phyloP scores from a whole-genome alignment of 345 rosid species.

The Sisymbrium altissimum region DNA sequence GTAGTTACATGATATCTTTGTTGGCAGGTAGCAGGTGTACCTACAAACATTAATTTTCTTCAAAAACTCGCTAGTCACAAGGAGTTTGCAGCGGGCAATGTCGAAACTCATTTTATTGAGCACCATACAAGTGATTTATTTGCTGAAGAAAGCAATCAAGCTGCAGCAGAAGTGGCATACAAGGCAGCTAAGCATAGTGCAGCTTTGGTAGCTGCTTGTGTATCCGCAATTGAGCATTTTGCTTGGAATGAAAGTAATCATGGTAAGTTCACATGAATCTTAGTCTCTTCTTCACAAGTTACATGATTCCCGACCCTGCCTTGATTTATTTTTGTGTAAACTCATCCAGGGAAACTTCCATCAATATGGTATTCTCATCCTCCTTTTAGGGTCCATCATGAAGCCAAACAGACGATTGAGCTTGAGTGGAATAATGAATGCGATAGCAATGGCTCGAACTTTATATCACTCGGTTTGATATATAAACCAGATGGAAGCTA shows the following conservation, averaged over 20 bases:
- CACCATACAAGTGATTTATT: constrained; percentile 71
- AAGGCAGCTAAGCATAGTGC: constrained; percentile 55
- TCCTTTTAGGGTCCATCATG: constrained; percentile 83
- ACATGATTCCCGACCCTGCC: constrained; percentile 1
- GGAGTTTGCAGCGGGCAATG: constrained; percentile 71
- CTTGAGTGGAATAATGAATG: constrained; percentile 72
- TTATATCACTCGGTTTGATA: constrained; percentile 41
- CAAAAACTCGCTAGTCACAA: constrained; percentile 69
- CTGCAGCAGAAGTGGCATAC: constrained; percentile 43
- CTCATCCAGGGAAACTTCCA: constrained; percentile 51
- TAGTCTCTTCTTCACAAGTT: constrained; percentile 12
- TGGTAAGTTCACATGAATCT: constrained; percentile 46
- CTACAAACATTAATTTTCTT: constrained; percentile 83
- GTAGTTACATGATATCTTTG: constrained; percentile 8
- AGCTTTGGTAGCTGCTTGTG: constrained; percentile 66
- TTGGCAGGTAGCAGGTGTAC: constrained; percentile 91
- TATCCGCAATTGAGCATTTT: constrained; percentile 54
- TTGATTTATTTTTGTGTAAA: constrained; percentile 20
- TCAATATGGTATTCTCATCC: constrained; percentile 71
- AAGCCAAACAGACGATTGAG: constrained; percentile 49
- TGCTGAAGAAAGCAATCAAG: constrained; percentile 50
- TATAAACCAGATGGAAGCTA: constrained; percentile 61
- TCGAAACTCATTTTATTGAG: constrained; percentile 95
- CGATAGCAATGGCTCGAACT: constrained; percentile 44
- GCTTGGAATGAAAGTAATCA: constrained; percentile 38